Base-by-base conservation (phyloP, 2,329 filamentous ascomycete species). In the Dactylonectria macrodidyma region DNA sequence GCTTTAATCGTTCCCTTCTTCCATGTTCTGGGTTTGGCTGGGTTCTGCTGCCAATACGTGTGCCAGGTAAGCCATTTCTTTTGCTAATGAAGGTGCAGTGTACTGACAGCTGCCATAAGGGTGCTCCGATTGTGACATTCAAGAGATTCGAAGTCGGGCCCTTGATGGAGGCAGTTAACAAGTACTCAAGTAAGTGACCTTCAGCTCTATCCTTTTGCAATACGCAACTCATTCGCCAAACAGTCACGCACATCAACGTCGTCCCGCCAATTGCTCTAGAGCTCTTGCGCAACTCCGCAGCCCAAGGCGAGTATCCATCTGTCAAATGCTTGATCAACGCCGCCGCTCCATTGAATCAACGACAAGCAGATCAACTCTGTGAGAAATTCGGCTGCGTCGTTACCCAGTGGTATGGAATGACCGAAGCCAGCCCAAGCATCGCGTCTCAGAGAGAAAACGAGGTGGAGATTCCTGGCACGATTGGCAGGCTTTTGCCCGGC, bases 1-100 rank as follows among this genome's bases (percentile, higher is more conserved):
- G 61, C 54, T 5, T 51, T 63, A n/a, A 34, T 63, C 26, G 61
- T 63, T n/a, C 61, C 61, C 2, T 63, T 63, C 34, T 63, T 63
- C 19, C 61, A 63, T 30, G 57, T 63, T 1, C 16, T 63, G 12
- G 61, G 61, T 8, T 46, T 63, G 1, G 61, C 61, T 22, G 61
- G 61, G 6, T 63, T 58, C n/a, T 63, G 54, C 6, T 63, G 61
- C 11, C 61, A 63, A 48, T 63, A 47, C n/a, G 36, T 63, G 16
- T 51, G 54, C 44, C 61, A 63, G 47, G 61, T 63, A 34, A 14
- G 22, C 22, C 16, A 2, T 1, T 7, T n/a, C 2, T 19, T 6
- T 3, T 8, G 5, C 3, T 2, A 14, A 9, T 8, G 5, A 38
- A 36, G 14, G 14, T 41, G 2, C n/a, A 44, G 1, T 3, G 1